phyloP scores from a whole-genome alignment of 2,329 filamentous ascomycete genomes.

The Cryphonectria japonica region DNA sequence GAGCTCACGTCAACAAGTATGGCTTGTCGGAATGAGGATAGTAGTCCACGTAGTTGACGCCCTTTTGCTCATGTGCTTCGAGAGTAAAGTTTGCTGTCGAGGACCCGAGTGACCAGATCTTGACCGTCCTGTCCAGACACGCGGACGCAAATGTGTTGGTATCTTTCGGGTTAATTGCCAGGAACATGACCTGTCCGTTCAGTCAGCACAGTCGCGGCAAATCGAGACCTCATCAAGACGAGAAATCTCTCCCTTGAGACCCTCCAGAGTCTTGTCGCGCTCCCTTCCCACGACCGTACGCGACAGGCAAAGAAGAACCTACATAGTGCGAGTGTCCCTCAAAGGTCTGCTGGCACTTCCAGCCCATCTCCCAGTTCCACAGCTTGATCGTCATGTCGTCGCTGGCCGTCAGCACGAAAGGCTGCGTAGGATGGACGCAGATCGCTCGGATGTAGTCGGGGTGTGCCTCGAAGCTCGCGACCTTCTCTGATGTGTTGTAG shows the following conservation, averaged over 20 bases:
- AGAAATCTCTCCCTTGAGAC: too few species aligned
- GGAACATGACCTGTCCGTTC: slow-evolving; percentile 71
- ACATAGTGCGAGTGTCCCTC: slow-evolving; percentile 91
- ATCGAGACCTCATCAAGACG: slow-evolving; percentile 10
- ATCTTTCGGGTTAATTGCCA: slow-evolving; percentile 97
- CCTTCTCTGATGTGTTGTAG: slow-evolving; percentile 99
- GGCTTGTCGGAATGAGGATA: slow-evolving; percentile 75
- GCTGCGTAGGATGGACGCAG: slow-evolving; percentile 91
- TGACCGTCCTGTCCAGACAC: slow-evolving; percentile 94
- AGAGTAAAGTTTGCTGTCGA: slow-evolving; percentile 95
- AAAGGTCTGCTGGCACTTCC: slow-evolving; percentile 78
- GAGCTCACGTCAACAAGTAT: slow-evolving; percentile 80
- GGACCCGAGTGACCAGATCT: slow-evolving; percentile 96
- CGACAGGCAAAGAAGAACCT: neutral
- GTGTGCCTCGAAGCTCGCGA: slow-evolving; percentile 94
- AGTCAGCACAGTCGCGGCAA: neutral
- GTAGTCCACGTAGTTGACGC: slow-evolving; percentile 97
- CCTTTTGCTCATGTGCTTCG: slow-evolving; percentile 95
- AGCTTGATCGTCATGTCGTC: slow-evolving; percentile 99
- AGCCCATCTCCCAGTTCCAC: slow-evolving; percentile 98
- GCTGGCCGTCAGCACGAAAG: slow-evolving; percentile 92
- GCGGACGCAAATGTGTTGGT: slow-evolving; percentile 91
- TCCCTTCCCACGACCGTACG: neutral
- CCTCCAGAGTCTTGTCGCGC: neutral
- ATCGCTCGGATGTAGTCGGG: slow-evolving; percentile 98